Base-by-base conservation (phyloP, 2,329 filamentous ascomycete species). In the Pezizomycotina sp. region DNA sequence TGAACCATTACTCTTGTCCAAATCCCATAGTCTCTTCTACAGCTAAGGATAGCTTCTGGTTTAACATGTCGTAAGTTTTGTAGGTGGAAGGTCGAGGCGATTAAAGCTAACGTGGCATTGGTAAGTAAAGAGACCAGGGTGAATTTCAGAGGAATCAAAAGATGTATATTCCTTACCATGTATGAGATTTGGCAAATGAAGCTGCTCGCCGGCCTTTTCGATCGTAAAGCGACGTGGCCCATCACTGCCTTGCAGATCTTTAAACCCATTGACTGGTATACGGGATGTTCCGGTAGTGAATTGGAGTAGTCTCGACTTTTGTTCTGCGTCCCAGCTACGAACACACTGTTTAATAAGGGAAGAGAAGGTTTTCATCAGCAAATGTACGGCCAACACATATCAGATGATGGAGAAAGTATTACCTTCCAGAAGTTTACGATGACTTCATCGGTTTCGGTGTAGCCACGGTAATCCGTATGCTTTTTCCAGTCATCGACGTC, bases 401-500 rank as follows among this genome's bases (percentile, higher is more conserved):
- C n/a, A 22, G 13, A 6, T 8, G 13, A 12, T 28, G 25, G 10
- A 19, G 22, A 35, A 14, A 25, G n/a, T 43, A 57, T 49, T 41
- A 71, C 66, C 65, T 92, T 84, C 89, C 89, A 98, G 69, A 98
- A 98, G 65, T 91, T 84, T 58, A 91, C 80, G 48, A 98, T 89
- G 16, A 98, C 89, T 55, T 93, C 82, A 52, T 98, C 89, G 38
- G 76, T 83, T 61, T 98, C 89, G 6, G 91, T 93, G 67, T 98
- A 98, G 36, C 89, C 89, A 51, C 89, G 78, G 60, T 98, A 98
- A 56, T 98, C 89, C 29, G 89, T 98, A 62, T 98, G 89, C 66
- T 98, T 98, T 77, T 98, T 95, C 89, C 89, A 98, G 60, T 98
- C 89, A 43, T 98, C 89, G 10, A 98, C 86, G 54, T 98, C 89